phyloP scores from a whole-genome alignment of 2,329 filamentous ascomycete species.

The Lecanosticta acicola region DNA sequence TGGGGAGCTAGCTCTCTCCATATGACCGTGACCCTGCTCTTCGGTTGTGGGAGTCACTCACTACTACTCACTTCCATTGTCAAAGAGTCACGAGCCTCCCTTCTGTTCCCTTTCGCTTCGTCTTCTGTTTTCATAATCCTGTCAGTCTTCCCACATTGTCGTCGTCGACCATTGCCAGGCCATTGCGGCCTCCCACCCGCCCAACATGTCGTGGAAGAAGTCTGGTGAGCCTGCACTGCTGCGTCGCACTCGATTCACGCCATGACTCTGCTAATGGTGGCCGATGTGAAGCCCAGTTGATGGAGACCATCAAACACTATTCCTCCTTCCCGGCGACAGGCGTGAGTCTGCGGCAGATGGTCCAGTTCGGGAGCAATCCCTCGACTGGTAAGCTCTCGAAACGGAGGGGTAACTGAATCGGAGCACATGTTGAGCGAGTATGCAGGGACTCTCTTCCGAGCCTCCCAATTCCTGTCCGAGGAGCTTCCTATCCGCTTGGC shows the following conservation, averaged over 20 bases:
- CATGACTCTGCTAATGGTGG: constrained; percentile 14
- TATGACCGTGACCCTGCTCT: not conserved
- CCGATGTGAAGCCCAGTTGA: constrained; percentile 22
- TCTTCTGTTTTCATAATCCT: not conserved
- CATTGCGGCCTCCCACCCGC: constrained; percentile 14
- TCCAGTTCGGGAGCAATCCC: constrained; percentile 92
- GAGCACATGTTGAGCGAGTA: constrained; percentile 4
- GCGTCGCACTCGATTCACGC: not conserved
- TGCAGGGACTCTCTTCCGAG: constrained; percentile 86
- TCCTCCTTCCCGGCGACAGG: constrained; percentile 91
- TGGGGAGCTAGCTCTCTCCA: too few relatives aligned
- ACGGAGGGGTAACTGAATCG: not conserved
- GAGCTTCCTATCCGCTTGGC: constrained; percentile 95
- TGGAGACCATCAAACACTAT: constrained; percentile 32
- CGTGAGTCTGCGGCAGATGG: constrained; percentile 96
- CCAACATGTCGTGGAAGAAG: constrained; percentile 32
- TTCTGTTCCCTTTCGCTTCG: not conserved
- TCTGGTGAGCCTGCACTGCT: constrained; percentile 17
- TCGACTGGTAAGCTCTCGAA: constrained; percentile 62
- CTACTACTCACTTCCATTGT: too few relatives aligned
- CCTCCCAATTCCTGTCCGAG: constrained; percentile 96
- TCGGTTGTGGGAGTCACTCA: constrained; percentile 12
- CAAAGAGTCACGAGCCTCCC: not conserved
- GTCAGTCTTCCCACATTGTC: constrained; percentile 13
- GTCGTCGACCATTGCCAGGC: constrained; percentile 8